phyloP scores from a whole-genome alignment of 495 filamentous ascomycete genomes.

The Wilcoxina mikolae region DNA sequence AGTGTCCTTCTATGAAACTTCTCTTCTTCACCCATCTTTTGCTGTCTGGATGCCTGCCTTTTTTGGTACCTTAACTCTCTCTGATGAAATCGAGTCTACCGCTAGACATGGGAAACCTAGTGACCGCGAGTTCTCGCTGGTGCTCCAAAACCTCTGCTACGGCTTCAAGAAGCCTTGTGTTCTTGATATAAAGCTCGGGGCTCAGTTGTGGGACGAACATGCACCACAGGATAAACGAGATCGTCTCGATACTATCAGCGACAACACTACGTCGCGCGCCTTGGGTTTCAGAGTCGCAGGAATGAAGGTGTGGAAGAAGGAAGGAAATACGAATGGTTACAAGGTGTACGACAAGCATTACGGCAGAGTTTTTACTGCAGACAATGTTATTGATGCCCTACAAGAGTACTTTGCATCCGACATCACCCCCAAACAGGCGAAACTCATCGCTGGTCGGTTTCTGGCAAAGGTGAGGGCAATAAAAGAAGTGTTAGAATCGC shows the following conservation, averaged over 20 bases:
- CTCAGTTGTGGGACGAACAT: conserved; percentile 70
- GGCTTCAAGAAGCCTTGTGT: conserved; percentile 80
- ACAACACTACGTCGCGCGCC: conserved; percentile 62
- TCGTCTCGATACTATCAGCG: conserved; percentile 63
- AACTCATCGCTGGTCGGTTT: conserved; percentile 48
- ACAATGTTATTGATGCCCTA: conserved; percentile 63
- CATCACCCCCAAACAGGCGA: conserved; percentile 38
- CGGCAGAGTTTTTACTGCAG: conserved; percentile 54
- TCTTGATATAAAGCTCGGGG: conserved; percentile 85
- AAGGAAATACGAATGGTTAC: conserved; percentile 42
- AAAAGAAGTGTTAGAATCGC: conserved; percentile 47
- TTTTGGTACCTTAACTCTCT: conserved; percentile 57
- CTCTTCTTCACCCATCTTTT: conserved; percentile 52
- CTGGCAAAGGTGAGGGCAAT: conserved; percentile 50
- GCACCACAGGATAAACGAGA: conserved; percentile 60
- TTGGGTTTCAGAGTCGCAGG: conserved; percentile 82
- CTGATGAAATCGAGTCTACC: conserved; percentile 15
- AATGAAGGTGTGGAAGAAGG: conserved; percentile 71
- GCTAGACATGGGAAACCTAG: not conserved
- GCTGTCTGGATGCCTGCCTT: conserved; percentile 69
- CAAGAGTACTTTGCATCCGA: conserved; percentile 54
- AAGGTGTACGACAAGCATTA: conserved; percentile 77
- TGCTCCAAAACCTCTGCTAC: conserved; percentile 70
- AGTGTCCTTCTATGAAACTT: conserved; percentile 82
- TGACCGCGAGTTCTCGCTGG: conserved; percentile 40